These are phyloP conservation scores for Thoreauomyces humboldtii DNA, from an alignment of 192 early-diverging fungal genomes.

Conservation along the genomic window DNA sequence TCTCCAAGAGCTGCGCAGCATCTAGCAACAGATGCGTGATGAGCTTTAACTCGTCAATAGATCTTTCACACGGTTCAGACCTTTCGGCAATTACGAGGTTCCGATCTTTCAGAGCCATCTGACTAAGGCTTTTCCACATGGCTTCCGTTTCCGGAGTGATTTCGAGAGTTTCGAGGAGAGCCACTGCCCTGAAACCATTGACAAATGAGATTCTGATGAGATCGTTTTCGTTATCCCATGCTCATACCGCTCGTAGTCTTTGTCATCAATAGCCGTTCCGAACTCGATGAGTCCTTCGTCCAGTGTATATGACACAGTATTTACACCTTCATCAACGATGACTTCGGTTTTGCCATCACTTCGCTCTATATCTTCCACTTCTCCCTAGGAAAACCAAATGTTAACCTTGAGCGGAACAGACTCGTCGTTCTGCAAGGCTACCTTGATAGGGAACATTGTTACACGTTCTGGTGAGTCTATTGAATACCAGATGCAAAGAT, in stretches of 20 bases:
- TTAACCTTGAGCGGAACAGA: background rate
- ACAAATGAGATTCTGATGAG: too few relatives aligned
- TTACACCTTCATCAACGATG: constrained; percentile 66
- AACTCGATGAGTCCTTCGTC: constrained; percentile 70
- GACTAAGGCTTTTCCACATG: constrained; percentile 62
- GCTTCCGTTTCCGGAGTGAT: constrained; percentile 62
- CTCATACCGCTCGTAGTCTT: constrained; percentile 58
- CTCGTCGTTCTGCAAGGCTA: background rate
- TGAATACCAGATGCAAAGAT: constrained; percentile 67
- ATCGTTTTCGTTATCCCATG: too few relatives aligned
- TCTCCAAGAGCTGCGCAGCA: constrained; percentile 64
- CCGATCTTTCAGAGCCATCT: constrained; percentile 52
- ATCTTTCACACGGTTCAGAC: constrained; percentile 28
- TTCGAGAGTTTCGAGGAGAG: constrained; percentile 60
- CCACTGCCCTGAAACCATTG: constrained; percentile 42
- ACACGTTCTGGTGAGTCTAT: constrained; percentile 63
- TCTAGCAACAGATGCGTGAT: constrained; percentile 13
- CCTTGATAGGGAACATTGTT: constrained; percentile 65
- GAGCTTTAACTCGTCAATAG: too few relatives aligned
- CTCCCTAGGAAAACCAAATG: constrained; percentile 35
- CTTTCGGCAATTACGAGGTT: constrained; percentile 57
- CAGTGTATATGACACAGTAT: constrained; percentile 64
- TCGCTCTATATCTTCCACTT: constrained; percentile 65
- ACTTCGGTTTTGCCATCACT: constrained; percentile 60
- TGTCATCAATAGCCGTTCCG: constrained; percentile 62